phyloP scores from a whole-genome alignment of 1,284 basidiomycete species.

The Ceratobasidium sp. region DNA sequence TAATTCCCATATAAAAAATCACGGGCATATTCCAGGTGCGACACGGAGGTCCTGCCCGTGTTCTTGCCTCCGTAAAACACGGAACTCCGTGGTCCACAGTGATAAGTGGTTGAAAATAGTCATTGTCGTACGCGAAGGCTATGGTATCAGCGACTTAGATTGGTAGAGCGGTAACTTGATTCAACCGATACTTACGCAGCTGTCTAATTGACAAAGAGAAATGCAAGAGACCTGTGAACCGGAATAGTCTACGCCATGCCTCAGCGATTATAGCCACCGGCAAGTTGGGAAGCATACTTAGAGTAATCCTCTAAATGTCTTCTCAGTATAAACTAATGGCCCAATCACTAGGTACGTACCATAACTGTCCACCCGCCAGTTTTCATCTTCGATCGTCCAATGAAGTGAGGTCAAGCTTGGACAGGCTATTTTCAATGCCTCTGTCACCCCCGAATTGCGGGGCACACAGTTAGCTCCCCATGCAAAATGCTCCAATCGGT shows the following conservation, averaged over 20 bases:
- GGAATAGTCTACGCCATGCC: neutral
- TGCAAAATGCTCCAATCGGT: neutral
- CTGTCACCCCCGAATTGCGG: neutral
- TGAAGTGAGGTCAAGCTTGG: constrained; percentile 1
- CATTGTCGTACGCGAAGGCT: neutral
- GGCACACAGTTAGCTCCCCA: neutral
- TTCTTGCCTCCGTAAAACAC: too few species aligned
- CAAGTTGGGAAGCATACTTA: neutral
- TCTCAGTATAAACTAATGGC: neutral
- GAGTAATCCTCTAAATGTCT: neutral
- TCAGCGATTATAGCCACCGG: neutral
- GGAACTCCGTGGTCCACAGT: too few species aligned
- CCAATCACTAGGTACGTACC: neutral
- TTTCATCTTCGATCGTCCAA: neutral
- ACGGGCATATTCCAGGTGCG: too few species aligned
- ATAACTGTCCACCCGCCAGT: neutral
- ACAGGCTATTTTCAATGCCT: neutral
- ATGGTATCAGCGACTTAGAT: neutral
- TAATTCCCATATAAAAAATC: too few species aligned
- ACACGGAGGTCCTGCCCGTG: too few species aligned
- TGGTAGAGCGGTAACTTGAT: neutral
- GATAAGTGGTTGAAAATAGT: neutral
- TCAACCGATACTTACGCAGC: neutral
- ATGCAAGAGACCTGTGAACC: neutral
- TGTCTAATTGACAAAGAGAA: neutral